Conservation (phyloP, 1,139 yeast species). For the Candida freyschussii region DNA sequence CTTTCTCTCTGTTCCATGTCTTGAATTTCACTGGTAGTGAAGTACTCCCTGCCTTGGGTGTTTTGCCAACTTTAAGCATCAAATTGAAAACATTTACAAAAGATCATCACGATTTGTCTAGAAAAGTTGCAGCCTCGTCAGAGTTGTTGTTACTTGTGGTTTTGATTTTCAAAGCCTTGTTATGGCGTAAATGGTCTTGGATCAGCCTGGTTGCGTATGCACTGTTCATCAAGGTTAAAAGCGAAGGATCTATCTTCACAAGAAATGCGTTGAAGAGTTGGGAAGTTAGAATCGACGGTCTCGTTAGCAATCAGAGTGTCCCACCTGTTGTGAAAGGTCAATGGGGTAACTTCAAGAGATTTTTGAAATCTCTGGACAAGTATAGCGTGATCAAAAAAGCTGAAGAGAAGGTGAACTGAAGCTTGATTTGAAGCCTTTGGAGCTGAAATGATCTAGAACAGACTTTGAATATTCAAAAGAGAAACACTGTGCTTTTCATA, state of each 20-base stretch:
- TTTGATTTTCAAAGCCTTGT: slow-evolving; percentile 48
- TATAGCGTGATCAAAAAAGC: slow-evolving; percentile 17
- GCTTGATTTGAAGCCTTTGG: too few relatives aligned
- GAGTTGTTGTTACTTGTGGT: slow-evolving; percentile 56
- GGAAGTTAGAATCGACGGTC: slow-evolving; percentile 69
- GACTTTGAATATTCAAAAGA: too few relatives aligned
- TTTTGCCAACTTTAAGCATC: slow-evolving; percentile 36
- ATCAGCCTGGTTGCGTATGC: slow-evolving; percentile 53
- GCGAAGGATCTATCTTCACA: slow-evolving; percentile 70
- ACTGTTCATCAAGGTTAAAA: slow-evolving; percentile 71
- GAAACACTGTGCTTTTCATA: too few relatives aligned
- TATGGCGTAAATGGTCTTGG: slow-evolving; percentile 65
- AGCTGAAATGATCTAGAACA: too few relatives aligned
- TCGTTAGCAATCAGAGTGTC: slow-evolving; percentile 50
- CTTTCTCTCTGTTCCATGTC: slow-evolving; percentile 71
- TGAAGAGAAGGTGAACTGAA: slow-evolving; percentile 4
- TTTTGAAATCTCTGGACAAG: slow-evolving; percentile 27
- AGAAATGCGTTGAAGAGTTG: slow-evolving; percentile 64
- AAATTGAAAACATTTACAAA: slow-evolving; percentile 51
- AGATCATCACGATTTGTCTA: slow-evolving; percentile 62
- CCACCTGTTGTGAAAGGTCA: slow-evolving; percentile 54
- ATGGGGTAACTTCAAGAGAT: slow-evolving; percentile 57
- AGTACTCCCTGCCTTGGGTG: slow-evolving; percentile 61
- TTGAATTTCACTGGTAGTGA: slow-evolving; percentile 61
- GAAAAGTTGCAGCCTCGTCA: slow-evolving; percentile 64